Evolutionary conservation across 768 basidiomycete genomes (phyloP), one percentile per base, ranked within the genome.

Genomic region (Flagelloscypha sp.): DNA sequence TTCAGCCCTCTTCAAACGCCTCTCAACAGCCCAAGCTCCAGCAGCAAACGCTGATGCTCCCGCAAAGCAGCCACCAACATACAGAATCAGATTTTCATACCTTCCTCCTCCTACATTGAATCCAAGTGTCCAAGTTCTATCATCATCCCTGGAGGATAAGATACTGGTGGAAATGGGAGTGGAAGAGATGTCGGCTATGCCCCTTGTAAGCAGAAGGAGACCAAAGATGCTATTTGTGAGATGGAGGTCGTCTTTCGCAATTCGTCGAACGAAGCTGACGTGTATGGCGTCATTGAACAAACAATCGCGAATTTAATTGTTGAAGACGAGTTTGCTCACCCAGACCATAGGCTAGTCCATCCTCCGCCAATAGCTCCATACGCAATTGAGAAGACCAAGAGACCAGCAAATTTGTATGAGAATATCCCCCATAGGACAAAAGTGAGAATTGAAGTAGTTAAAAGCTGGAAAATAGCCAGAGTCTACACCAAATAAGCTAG

Each of bases 341-440:
- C 52, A 4, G 46, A 44, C 47, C 49, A 59, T 4, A 57, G 16
- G 27, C 57, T 54, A 11, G 37, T 46, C 53, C 55, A 58, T 5
- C 54, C 50, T 5, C 54, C 42, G 2, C 54, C 56, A 12, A 52
- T 17, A 16, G 33, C 38, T 5, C 56, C 56, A 24, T 54, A 57
- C 1, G 30, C 48, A 12, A 57, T 38, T 10, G 52, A 42, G 22
- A 50, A 58, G 8, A 40, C 41, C 3, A 56, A 33, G 3, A 58
- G 40, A 0, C 54, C 55, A 4, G 41, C 42, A 15, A 56, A 44
- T 1, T 49, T 45, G 30, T 44, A 41, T 18, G 52, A 52, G 0
- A 53, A 37, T 6, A 55, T 37, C 15, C 56, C 56, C 56, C 56
- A 58, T 8, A 56, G 40, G 12, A 57, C 23, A 42, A 58, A 57